Base-by-base conservation (phyloP, 305 asterid species). In the Stenogyne calaminthoides region DNA sequence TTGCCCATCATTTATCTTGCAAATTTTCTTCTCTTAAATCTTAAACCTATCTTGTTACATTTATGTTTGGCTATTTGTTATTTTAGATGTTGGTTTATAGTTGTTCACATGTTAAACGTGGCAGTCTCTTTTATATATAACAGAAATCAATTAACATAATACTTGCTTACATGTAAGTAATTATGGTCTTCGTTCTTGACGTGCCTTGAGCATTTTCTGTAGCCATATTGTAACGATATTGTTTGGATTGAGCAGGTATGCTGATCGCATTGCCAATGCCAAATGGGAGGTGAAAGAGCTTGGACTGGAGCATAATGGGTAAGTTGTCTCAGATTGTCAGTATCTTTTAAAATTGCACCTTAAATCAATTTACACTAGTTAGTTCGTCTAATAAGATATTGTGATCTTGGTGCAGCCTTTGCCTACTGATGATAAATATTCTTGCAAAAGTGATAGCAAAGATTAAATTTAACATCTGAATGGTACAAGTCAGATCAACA, bases 211-310 rank as follows among this genome's bases (percentile, higher is more conserved):
- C 55, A 39, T 49, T 57, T 69, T 52, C 36, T 29, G 46, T 54
- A 15, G 69, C 63, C 67, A 34, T 80, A 57, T 68, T 73, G 29
- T 72, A 60, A 66, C 63, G 81, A 60, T 65, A 80, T 78, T 83
- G 72, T 77, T 72, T 59, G 70, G 19, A 72, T 82, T 83, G 84
- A 69, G 85, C 97, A 95, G 99, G 89, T 95, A 95, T 77, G 96
- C 85, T 64, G 99, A 95, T 78, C 92, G 97, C 71, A 83, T 95
- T 64, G 90, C 97, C 77, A 88, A 72, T 82, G 96, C 97, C 54
- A 95, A 89, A 85, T 95, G 99, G 99, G 99, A 95, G 82, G 96
- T 95, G 85, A 92, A 88, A 81, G 98, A 95, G 85, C 99, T 95
- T 52, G 99, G 99, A 58, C 69, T 91, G 79, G 99, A 95, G 87